Percentiles rank a stretch among this genome's conserved stretches.
Conservation (phyloP, 2,329 filamentous ascomycete species). For the Drechslera avenae region DNA sequence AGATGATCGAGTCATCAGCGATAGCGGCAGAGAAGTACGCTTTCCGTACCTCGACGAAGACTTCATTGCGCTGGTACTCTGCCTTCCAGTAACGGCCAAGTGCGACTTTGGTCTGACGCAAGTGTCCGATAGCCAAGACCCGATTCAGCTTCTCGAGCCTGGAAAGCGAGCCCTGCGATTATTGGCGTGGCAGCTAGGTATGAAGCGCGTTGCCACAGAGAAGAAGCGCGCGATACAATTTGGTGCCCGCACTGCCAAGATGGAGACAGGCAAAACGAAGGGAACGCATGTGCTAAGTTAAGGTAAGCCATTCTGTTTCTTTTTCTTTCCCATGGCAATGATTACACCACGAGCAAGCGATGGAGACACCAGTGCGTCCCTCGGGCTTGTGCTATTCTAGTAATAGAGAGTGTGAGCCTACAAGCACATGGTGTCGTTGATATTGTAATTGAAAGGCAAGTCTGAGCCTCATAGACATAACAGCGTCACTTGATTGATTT, state of each 20-base stretch:
- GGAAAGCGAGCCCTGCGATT: conserved; percentile 82
- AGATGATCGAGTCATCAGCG: conserved; percentile 86
- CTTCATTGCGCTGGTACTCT: conserved; percentile 80
- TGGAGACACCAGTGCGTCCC: conserved; percentile 32
- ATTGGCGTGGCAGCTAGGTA: conserved; percentile 73
- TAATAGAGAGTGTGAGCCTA: conserved; percentile 4
- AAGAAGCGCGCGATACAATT: conserved; percentile 82
- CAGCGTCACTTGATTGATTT: no score
- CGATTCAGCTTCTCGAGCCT: conserved; percentile 63
- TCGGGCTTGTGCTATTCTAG: conserved; percentile 13
- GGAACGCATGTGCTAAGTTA: conserved; percentile 51
- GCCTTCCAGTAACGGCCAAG: conserved; percentile 77
- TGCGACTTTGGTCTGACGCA: conserved; percentile 73
- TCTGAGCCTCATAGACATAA: conserved; percentile 30
- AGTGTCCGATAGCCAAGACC: conserved; percentile 27
- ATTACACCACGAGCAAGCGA: conserved; percentile 37
- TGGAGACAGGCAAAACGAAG: conserved; percentile 56
- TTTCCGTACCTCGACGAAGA: conserved; percentile 91
- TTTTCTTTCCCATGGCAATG: conserved; percentile 27
- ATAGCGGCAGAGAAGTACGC: conserved; percentile 86
- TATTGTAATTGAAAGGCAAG: conserved; percentile 39
- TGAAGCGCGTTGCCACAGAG: conserved; percentile 75
- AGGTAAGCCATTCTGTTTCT: conserved; percentile 25
- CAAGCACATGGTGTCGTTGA: conserved; percentile 33
- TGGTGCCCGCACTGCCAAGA: conserved; percentile 52